Evolutionary conservation across 2,329 filamentous ascomycete species (phyloP), one percentile per base, ranked within the genome.

Genomic region (Metarhizium brunneum): DNA sequence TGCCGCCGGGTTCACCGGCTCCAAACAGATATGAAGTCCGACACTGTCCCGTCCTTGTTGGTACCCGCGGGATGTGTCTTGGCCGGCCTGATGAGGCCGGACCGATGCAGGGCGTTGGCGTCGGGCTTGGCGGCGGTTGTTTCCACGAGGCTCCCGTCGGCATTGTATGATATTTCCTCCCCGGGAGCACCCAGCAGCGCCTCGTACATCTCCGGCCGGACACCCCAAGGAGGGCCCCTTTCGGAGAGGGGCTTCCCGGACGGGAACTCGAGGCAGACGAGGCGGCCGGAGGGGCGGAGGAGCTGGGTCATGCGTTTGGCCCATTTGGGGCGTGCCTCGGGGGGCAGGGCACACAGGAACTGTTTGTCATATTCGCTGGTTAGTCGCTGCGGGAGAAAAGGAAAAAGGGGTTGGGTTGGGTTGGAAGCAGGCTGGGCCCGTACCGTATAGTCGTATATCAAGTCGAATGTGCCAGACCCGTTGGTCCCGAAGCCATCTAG

Each of bases 251-350:
- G 77, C 68, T 92, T 94, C 58, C 82, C 79, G 1, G 86, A 83
- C 10, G 90, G 90, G 67, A 87, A 95, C 67, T 95, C 90, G 58
- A 95, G 78, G 70, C 83, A 85, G 53, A 86, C 66, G 30, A 86
- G 71, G 42, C 76, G 72, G 25, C 82, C 81, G 29, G 62, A 66
- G 6, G 73, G 73, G 20, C 69, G 61, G 35, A 86, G 71, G 43
- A 85, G 72, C 43, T 76, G 65, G 14, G 70, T 62, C 69, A 81
- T 79, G 54, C 80, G 72, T 54, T 68, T 67, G 13, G 81, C 77
- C 83, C 82, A 86, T 20, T 65, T 66, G 3, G 76, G 72, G 20
- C 83, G 76, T 53, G 76, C 68, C 2, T 71, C 68, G 1, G 76
- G 77, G n/a, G 80, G 80, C 0, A 86, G 71, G 29, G 83, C 83